Evolutionary conservation across 352 stramenopile genomes (phyloP), one percentile per base, ranked within the genome.

Genomic region (Globisporangium nodosum): DNA sequence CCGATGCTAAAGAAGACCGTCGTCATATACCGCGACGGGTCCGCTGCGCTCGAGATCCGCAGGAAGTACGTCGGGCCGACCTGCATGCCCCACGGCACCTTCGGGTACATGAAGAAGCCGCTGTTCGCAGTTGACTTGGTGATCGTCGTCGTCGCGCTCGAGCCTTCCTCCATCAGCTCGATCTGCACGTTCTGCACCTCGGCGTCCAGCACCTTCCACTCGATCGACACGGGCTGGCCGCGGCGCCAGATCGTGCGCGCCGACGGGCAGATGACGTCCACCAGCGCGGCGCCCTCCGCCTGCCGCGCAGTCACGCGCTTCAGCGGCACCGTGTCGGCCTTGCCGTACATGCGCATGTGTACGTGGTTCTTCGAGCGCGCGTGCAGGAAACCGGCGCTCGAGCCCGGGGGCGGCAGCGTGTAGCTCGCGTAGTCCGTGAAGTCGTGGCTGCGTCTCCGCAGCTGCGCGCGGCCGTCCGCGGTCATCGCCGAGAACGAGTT

Each of bases 11-110:
- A 88, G 54, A 86, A 82, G 45, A 66, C 69, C 39, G 76, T 90
- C 5, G 78, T 88, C 52, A 80, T 77, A 54, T 68, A 90, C 7
- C 79, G 77, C 11, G 68, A 63, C 13, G 64, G 52, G 21, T 78
- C 70, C 9, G 67, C 65, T 0, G 63, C 63, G 42, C 71, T 71
- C 45, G 73, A 85, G 43, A 94, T 67, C 27, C 78, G 76, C 31
- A 94, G 57, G 57, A 92, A 90, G 74, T 92, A 94, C 50, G 83
- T 85, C 54, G 74, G 69, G 48, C 85, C 85, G 51, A 68, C 78
- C 37, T 81, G 72, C 77, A 94, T 90, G 46, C 85, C 85, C 85
- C 85, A 94, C n/a, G 82, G 85, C 48, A 94, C 85, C 51, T 81
- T 84, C 43, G 62, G 66, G 60, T 92, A 91, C 20, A 66, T 74